These are phyloP conservation scores for Plasmodium gallinaceum DNA, from an alignment of 169 alveolate genomes.

Conservation along the genomic window DNA sequence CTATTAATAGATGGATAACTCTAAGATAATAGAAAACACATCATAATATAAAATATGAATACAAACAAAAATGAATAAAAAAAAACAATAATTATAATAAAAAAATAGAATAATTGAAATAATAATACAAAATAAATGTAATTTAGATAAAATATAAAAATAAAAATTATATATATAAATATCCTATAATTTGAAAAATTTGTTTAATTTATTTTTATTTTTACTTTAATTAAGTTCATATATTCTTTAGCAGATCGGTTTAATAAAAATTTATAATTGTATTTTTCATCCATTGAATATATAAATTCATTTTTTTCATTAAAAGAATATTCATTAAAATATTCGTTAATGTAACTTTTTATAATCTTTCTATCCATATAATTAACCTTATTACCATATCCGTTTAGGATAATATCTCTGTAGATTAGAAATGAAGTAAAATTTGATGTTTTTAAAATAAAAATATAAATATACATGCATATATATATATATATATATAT, in stretches of 20 bases:
- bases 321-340: conserved; percentile 69
- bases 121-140: no score
- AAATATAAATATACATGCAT: not conserved
- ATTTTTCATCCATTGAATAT: conserved; percentile 35
- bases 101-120: no score
- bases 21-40: not conserved
- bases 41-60: not conserved
- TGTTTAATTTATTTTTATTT: not conserved
- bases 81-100: no score
- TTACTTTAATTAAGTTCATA: conserved; percentile 49
- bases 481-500: not conserved
- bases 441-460: no score
- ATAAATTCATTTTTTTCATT: conserved; percentile 68
- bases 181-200: no score
- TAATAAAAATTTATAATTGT: conserved; percentile 48
- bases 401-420: conserved; percentile 62
- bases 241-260: conserved; percentile 59
- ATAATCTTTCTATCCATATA: conserved; percentile 40
- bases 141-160: no score
- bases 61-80: not conserved
- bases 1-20: conserved; percentile 51
- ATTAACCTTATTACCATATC: conserved; percentile 41
- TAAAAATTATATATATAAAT: no score
- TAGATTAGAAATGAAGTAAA: not conserved
- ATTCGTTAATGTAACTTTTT: conserved; percentile 68